phyloP scores from a whole-genome alignment of 306 rosid species.

The Rosa lucieae region DNA sequence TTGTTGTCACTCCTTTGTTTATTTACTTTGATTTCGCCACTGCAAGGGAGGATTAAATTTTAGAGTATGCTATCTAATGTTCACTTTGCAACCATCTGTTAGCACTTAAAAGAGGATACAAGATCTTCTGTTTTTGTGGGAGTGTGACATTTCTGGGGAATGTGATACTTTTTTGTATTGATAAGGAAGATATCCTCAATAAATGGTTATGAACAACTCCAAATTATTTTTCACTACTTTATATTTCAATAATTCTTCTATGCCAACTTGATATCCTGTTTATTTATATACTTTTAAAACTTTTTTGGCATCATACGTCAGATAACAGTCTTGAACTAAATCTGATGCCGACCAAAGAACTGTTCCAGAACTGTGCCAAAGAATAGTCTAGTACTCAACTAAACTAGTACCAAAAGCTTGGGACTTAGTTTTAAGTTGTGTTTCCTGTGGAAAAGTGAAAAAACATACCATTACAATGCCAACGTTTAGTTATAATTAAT shows the following conservation, averaged over 20 bases:
- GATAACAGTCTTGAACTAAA: background rate
- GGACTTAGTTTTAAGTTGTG: background rate
- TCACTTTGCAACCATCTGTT: background rate
- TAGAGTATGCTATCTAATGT: background rate
- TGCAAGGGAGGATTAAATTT: background rate
- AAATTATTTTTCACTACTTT: background rate
- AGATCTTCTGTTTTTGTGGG: background rate
- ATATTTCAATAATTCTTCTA: too few relatives aligned
- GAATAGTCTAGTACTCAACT: background rate
- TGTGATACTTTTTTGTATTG: background rate
- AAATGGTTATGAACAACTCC: background rate
- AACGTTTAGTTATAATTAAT: too few relatives aligned
- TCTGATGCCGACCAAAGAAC: background rate
- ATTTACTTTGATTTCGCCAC: background rate
- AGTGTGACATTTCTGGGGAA: background rate
- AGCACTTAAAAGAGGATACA: background rate
- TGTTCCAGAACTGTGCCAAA: background rate
- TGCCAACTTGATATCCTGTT: background rate
- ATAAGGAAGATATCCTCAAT: background rate
- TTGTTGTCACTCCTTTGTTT: background rate
- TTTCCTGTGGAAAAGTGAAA: background rate
- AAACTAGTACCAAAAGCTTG: background rate
- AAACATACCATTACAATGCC: background rate
- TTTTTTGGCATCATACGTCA: background rate
- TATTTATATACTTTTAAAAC: background rate